A percentile compares a stretch with the other conserved stretches of the same genome.
These are phyloP conservation scores for Cyclotella atomus DNA, from an alignment of 108 stramenopile species.

Conservation along the genomic window DNA sequence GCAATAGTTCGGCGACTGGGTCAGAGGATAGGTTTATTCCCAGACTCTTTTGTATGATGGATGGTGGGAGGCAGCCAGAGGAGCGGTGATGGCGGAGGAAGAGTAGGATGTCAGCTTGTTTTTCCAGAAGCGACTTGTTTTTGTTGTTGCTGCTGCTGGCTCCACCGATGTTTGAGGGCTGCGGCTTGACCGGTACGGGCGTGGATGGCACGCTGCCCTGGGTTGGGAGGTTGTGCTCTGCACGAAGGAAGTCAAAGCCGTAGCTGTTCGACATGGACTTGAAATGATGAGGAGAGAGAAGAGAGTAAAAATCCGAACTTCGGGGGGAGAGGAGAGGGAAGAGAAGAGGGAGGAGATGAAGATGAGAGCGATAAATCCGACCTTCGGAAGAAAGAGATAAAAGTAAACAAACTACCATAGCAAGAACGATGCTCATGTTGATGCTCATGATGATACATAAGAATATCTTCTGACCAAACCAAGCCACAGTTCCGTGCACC, in stretches of 20 bases:
- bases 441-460: too few relatives aligned
- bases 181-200: not conserved
- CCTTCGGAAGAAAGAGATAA: too few relatives aligned
- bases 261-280: slow-evolving; percentile 64
- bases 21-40: slow-evolving; percentile 73
- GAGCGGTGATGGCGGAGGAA: slow-evolving; percentile 82
- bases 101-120: slow-evolving; percentile 79
- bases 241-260: slow-evolving; percentile 77
- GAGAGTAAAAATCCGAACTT: too few relatives aligned
- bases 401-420: too few relatives aligned
- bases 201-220: slow-evolving; percentile 1
- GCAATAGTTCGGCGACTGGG: slow-evolving; percentile 63
- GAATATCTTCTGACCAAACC: too few relatives aligned
- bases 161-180: not conserved
- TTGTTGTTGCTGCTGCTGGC: slow-evolving; percentile 6
- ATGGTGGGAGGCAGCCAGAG: slow-evolving; percentile 71
- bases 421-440: too few relatives aligned
- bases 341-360: too few relatives aligned
- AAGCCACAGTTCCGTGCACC: too few relatives aligned
- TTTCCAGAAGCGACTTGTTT: slow-evolving; percentile 67
- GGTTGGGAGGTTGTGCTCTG: slow-evolving; percentile 58
- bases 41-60: slow-evolving; percentile 70
- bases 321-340: too few relatives aligned
- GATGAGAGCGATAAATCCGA: too few relatives aligned
- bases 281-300: not conserved